These are phyloP conservation scores for Phialophora verrucosa DNA, from an alignment of 2,329 filamentous ascomycete genomes.

Conservation along the genomic window DNA sequence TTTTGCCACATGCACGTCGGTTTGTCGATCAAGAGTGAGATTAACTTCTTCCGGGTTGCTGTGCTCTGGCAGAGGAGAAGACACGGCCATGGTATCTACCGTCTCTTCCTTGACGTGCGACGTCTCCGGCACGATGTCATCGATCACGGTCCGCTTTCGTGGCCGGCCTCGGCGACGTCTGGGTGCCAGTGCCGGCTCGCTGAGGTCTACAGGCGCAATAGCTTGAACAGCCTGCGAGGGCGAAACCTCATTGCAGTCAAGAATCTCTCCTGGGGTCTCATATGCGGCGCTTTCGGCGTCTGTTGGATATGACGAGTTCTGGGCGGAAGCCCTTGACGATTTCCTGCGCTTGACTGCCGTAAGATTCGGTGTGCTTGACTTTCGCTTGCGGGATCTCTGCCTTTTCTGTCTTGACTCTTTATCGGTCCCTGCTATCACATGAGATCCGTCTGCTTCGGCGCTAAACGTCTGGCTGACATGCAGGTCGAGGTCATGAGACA, in stretches of 20 bases:
- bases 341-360: slow-evolving; percentile 27
- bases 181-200: slow-evolving; percentile 1
- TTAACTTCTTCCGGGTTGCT: neutral
- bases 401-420: neutral
- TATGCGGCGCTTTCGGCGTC: slow-evolving; percentile 2
- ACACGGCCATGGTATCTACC: neutral
- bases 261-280: slow-evolving; percentile 14
- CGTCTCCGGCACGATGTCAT: slow-evolving; percentile 11
- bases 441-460: neutral
- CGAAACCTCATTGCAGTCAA: slow-evolving; percentile 27
- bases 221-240: slow-evolving; percentile 9
- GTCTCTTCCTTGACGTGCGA: neutral
- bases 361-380: slow-evolving; percentile 16
- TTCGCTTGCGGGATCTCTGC: slow-evolving; percentile 29
- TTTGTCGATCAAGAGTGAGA: neutral
- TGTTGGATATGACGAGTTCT: neutral
- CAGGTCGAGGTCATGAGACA: slow-evolving; percentile 51
- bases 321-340: slow-evolving; percentile 18
- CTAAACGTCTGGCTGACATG: slow-evolving; percentile 25
- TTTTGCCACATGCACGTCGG: neutral
- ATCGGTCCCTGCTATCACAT: neutral
- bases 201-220: slow-evolving; percentile 1
- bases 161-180: slow-evolving; percentile 21
- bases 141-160: slow-evolving; percentile 5
- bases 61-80: neutral